phyloP scores from a whole-genome alignment of 495 filamentous ascomycete genomes.

The Xeromyces bisporus region DNA sequence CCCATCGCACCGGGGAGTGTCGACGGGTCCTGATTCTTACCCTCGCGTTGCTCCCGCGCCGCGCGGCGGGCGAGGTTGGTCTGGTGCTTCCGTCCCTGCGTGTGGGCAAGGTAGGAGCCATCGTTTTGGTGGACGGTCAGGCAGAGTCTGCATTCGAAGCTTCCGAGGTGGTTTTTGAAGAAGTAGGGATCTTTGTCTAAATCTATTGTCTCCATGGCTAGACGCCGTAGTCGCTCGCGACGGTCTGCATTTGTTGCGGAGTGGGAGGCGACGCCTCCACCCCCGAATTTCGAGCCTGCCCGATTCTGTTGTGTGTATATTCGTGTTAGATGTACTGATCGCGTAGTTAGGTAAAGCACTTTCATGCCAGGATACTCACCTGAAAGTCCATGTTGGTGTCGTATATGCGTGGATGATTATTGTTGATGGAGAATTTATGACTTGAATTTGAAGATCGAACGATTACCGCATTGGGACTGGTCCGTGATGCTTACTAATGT shows the following conservation, averaged over 20 bases:
- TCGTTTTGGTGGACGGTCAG: slow-evolving; percentile 99
- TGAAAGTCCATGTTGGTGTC: slow-evolving; percentile 40
- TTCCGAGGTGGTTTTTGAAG: slow-evolving; percentile 98
- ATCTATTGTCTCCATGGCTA: slow-evolving; percentile 96
- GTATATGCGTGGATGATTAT: background rate
- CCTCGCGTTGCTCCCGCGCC: slow-evolving; percentile 84
- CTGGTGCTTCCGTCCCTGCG: slow-evolving; percentile 96
- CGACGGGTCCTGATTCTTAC: slow-evolving; percentile 52
- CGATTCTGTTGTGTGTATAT: slow-evolving; percentile 51
- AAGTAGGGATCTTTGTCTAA: slow-evolving; percentile 99
- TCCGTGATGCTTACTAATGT: no score
- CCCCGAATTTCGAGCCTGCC: slow-evolving; percentile 94
- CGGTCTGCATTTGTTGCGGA: slow-evolving; percentile 91
- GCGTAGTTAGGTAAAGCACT: background rate
- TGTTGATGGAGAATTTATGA: no score
- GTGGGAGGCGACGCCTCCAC: slow-evolving; percentile 87
- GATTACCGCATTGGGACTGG: no score
- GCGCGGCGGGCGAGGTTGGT: slow-evolving; percentile 96
- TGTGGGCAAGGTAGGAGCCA: slow-evolving; percentile 97
- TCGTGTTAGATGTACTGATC: slow-evolving; percentile 3
- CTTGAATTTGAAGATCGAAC: no score
- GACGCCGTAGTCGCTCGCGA: slow-evolving; percentile 89
- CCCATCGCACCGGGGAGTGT: slow-evolving; percentile 54
- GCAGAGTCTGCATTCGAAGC: slow-evolving; percentile 94
- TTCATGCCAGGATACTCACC: slow-evolving; percentile 19